Percentiles rank a stretch among this genome's conserved stretches.
These are phyloP conservation scores for Russula dissimulans DNA, from an alignment of 768 basidiomycete genomes.

Conservation along the genomic window DNA sequence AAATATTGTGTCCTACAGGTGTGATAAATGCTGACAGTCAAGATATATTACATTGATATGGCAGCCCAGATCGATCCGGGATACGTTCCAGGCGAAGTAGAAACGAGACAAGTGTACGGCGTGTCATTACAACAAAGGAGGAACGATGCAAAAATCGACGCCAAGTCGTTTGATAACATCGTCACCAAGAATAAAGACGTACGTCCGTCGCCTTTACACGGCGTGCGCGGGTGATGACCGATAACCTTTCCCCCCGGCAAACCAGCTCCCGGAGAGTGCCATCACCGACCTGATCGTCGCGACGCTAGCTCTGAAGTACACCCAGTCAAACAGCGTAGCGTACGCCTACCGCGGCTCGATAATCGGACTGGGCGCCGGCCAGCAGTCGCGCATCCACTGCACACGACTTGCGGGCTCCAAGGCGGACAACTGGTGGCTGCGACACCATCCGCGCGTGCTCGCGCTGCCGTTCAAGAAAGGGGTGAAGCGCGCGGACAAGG, in stretches of 20 bases:
- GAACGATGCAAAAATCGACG: conserved; percentile 83
- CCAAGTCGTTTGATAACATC: conserved; percentile 72
- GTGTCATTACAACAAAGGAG: conserved; percentile 82
- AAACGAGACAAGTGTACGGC: conserved; percentile 95
- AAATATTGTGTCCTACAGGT: conserved; percentile 98
- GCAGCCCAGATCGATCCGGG: conserved; percentile 69
- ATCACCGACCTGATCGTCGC: conserved; percentile 92
- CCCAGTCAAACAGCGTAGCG: conserved; percentile 97
- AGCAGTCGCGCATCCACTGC: conserved; percentile 98
- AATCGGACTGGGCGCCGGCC: conserved; percentile 93
- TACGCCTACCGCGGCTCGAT: conserved; percentile 90
- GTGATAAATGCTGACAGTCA: conserved; percentile 7
- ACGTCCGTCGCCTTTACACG: conserved; percentile 21
- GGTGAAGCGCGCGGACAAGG: conserved; percentile 95
- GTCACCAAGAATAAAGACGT: conserved; percentile 87
- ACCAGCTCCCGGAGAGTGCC: conserved; percentile 65
- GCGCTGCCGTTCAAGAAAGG: conserved; percentile 94
- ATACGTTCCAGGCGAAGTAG: conserved; percentile 69
- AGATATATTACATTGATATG: background rate
- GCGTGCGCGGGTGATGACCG: background rate
- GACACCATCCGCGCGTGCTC: conserved; percentile 92
- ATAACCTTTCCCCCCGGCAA: background rate
- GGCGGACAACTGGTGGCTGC: conserved; percentile 99
- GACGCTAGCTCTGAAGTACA: conserved; percentile 95
- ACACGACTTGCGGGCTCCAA: conserved; percentile 95